phyloP scores from a whole-genome alignment of 2,329 filamentous ascomycete genomes.

The Paraconiothyrium brasiliense region DNA sequence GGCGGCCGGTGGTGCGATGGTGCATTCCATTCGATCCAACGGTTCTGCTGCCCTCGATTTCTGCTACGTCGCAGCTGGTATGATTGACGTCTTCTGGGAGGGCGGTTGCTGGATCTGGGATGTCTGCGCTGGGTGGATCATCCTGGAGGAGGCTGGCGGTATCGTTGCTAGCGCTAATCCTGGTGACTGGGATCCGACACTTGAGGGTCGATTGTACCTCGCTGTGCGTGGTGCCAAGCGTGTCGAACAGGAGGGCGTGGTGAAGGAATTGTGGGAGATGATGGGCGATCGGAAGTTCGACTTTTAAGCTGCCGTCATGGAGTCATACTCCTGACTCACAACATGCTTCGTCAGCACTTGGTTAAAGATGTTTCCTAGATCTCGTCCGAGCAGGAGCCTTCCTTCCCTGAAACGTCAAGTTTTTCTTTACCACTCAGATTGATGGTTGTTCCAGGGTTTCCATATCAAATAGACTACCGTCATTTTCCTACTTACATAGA shows the following conservation, averaged over 20 bases:
- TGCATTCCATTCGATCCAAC: constrained; percentile 43
- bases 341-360: not conserved
- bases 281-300: constrained; percentile 48
- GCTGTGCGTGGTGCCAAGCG: constrained; percentile 43
- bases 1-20: constrained; percentile 43
- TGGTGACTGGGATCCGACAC: constrained; percentile 43
- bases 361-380: not conserved
- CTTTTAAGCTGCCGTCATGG: not conserved
- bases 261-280: constrained; percentile 46
- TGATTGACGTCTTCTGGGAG: constrained; percentile 50
- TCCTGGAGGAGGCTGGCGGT: constrained; percentile 50
- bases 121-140: constrained; percentile 49
- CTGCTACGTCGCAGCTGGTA: constrained; percentile 50
- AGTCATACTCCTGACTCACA: not conserved
- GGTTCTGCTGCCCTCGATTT: constrained; percentile 51
- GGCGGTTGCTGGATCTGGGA: constrained; percentile 50
- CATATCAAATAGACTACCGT: not conserved
- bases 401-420: not conserved
- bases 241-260: constrained; percentile 42
- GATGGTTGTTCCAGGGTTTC: not conserved
- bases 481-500: not conserved
- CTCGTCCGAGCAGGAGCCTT: not conserved
- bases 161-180: constrained; percentile 49
- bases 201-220: constrained; percentile 49
- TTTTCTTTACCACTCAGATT: not conserved